Base-by-base conservation (phyloP, 1,284 basidiomycete species). In the Melanopsichium pennsylvanicum region DNA sequence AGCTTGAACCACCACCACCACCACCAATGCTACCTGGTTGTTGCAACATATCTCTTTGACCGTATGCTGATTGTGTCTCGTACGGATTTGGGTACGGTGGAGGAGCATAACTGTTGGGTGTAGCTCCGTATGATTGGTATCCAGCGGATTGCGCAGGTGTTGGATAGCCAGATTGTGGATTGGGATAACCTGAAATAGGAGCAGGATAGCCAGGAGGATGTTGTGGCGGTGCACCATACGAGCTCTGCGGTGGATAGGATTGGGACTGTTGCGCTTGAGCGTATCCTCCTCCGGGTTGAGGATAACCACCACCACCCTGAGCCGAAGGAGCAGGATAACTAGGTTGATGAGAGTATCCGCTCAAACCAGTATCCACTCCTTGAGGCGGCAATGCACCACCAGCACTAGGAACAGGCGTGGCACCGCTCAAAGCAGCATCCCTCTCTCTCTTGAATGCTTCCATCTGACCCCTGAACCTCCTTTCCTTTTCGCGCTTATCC, bases 311-410 rank as follows among this genome's bases (percentile, higher is more conserved):
- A 9, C 38, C 46, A n/a, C 57, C 38, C 18, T 49, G 54, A 19
- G 41, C 31, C 10, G 33, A 47, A 10, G 35, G 23, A 15, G n/a
- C 41, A 16, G 57, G 48, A 29, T 68, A 68, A 21, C 48, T 44
- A 11, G 60, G 51, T 29, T 56, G 56, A 33, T 63, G 67, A 8
- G 37, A 36, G 22, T 70, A 70, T 1, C 59, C 59, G 11, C 39
- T 42, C 37, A 59, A 37, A 3, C 52, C 51, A 1, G 5, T 35
- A 26, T 58, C 57, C 23, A 49, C 25, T 1, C 37, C 49, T 15
- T 55, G 54, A 11, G 61, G 57, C 0, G 68, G 52, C 23, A 62
- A 29, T 0, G 50, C 66, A 10, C 66, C 66, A 10, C 66, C 66
- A 2, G 64, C 64, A 45, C 64, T 68, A 8, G 64, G 58, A 16